Evolutionary conservation across 1,284 basidiomycete species (phyloP).

Genomic region (Ustilago vetiveriae): DNA sequence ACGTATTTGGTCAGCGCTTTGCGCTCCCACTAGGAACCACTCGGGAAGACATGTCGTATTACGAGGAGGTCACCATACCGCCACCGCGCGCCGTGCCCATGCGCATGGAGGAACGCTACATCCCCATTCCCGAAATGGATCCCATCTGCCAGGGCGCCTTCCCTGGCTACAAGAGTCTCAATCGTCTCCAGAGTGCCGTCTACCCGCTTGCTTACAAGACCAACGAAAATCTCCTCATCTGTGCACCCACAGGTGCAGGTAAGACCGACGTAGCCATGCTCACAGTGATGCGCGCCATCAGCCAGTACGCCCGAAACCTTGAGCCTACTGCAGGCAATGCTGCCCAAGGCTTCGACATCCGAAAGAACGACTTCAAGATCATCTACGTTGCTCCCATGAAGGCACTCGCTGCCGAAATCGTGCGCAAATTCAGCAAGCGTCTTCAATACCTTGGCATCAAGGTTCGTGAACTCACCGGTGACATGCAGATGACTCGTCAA

Average conservation of each 20-base stretch:
- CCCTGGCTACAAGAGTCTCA: constrained; percentile 85
- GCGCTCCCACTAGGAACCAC: constrained; percentile 85
- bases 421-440: constrained; percentile 88
- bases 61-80: constrained; percentile 85
- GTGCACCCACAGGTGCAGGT: constrained; percentile 71
- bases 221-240: constrained; percentile 93
- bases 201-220: constrained; percentile 91
- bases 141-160: constrained; percentile 85
- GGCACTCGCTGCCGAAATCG: constrained; percentile 93
- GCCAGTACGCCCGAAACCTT: constrained; percentile 79
- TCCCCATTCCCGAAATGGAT: constrained; percentile 80
- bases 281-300: constrained; percentile 85
- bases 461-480: constrained; percentile 95
- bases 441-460: constrained; percentile 87
- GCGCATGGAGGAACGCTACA: constrained; percentile 77
- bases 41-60: constrained; percentile 72
- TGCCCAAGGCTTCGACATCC: constrained; percentile 53
- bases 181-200: constrained; percentile 94
- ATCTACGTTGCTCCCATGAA: constrained; percentile 99
- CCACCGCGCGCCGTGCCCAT: constrained; percentile 84
- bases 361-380: constrained; percentile 79
- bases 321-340: constrained; percentile 71
- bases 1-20: constrained; percentile 78
- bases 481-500: constrained; percentile 95
- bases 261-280: constrained; percentile 99